A percentile compares a stretch with the other conserved stretches of the same genome.
Conservation (phyloP, 345 rosid species). For the Brassica carinata region DNA sequence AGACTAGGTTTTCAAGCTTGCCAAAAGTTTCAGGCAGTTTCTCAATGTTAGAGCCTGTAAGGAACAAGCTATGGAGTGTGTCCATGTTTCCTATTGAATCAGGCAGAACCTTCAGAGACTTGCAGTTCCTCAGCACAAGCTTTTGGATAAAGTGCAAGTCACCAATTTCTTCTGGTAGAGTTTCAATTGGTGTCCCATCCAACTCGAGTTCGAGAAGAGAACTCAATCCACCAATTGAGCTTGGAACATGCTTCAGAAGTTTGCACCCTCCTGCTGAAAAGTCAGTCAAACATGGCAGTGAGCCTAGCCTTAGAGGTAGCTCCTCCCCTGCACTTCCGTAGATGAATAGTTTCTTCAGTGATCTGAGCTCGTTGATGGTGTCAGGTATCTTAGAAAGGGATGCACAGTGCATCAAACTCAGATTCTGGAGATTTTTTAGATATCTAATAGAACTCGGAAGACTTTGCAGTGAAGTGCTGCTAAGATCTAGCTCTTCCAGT, state of each 20-base stretch:
- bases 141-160: not conserved
- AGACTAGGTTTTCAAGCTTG: constrained; percentile 21
- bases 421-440: constrained; percentile 26
- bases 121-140: constrained; percentile 26
- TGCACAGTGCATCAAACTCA: constrained; percentile 14
- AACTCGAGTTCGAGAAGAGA: constrained; percentile 34
- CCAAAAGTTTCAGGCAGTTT: constrained; percentile 30
- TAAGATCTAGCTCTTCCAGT: constrained; percentile 25
- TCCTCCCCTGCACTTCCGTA: constrained; percentile 22
- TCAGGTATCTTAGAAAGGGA: constrained; percentile 31
- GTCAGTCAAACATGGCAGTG: constrained; percentile 24
- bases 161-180: constrained; percentile 31
- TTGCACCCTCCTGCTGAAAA: constrained; percentile 29
- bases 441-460: constrained; percentile 26
- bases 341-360: constrained; percentile 25
- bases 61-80: constrained; percentile 16
- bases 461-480: constrained; percentile 15
- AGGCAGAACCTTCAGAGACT: constrained; percentile 19
- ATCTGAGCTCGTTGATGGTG: constrained; percentile 20
- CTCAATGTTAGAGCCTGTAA: constrained; percentile 33
- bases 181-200: constrained; percentile 10
- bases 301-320: constrained; percentile 5
- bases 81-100: constrained; percentile 26
- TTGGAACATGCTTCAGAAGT: constrained; percentile 16
- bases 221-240: constrained; percentile 32